Evolutionary conservation across 2,329 filamentous ascomycete species (phyloP), one percentile per base, ranked within the genome.

Genomic region (Ramularia endophylla): DNA sequence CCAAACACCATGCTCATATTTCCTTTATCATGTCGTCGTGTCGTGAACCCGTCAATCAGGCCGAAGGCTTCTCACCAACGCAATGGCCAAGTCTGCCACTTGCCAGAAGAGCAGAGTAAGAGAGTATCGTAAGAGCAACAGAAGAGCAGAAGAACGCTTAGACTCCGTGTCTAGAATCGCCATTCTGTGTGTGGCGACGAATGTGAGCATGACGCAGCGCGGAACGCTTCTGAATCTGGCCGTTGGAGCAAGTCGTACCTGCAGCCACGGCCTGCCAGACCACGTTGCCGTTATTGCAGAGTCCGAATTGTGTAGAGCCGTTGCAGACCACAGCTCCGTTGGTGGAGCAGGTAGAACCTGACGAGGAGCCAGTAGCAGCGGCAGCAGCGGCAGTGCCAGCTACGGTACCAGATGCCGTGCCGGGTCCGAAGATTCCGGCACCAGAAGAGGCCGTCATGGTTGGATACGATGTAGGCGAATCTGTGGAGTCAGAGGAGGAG

Each of bases 241-340:
- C 68, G 45, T 68, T 62, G 38, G 46, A 44, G 55, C 70, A 72
- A 1, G 58, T 58, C 1, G 69, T 73, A 15, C 69, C 70, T 5
- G 63, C 52, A 2, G 69, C 67, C 7, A 71, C 67, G 8, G 53
- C 44, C 53, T 66, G 64, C 55, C 57, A 69, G 17, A 65, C 51
- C 4, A 69, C 60, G 3, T 53, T 45, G 41, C 68, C 68, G 38
- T 63, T 55, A 51, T 69, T 65, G 61, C 68, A 71, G 34, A 71
- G 53, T 25, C 66, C 68, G 36, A 68, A 72, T 39, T 66, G 54
- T 5, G 38, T 52, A 12, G 41, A 38, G 28, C 65, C 63, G 36
- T 66, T 67, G 59, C 68, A 71, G 42, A 59, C 47, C 0, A 65
- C 18, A 0, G 60, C 60, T 39, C 66, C 66, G 27, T 67, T 56